A percentile compares a stretch with the other conserved stretches of the same genome.
Conservation (phyloP, 2,329 filamentous ascomycete species). For the Hymenoscyphus repandus region DNA sequence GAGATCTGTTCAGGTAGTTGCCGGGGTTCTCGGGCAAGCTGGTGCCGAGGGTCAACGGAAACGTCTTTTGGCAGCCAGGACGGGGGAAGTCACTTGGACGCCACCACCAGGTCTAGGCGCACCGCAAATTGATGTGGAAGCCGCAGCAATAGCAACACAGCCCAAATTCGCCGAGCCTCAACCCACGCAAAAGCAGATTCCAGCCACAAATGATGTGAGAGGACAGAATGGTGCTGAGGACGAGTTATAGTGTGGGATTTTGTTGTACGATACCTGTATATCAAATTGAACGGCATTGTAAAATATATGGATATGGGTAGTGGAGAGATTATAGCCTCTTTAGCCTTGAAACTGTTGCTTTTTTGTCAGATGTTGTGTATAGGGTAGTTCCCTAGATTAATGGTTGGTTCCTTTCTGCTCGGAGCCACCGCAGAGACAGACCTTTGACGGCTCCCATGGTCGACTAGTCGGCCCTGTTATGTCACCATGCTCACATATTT, state of each 20-base stretch:
- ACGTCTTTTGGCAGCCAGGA: constrained; percentile 56
- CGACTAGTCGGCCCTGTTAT: no score
- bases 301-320: no score
- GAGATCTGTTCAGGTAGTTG: constrained; percentile 74
- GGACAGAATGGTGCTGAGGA: not conserved
- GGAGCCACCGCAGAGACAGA: no score
- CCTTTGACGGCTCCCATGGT: no score
- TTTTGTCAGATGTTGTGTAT: no score
- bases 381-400: no score
- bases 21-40: constrained; percentile 78
- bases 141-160: not conserved
- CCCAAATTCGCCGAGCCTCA: not conserved
- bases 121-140: constrained; percentile 13
- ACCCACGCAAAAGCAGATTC: not conserved
- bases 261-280: constrained; percentile 1
- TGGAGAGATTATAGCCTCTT: no score
- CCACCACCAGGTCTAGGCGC: constrained; percentile 31
- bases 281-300: not conserved
- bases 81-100: constrained; percentile 59
- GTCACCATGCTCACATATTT: no score
- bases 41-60: constrained; percentile 70
- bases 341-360: no score
- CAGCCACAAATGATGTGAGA: not conserved
- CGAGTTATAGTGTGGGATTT: not conserved
- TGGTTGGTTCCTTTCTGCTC: no score